Base-by-base conservation (phyloP, 1,139 yeast species). In the Hansenula sp. region DNA sequence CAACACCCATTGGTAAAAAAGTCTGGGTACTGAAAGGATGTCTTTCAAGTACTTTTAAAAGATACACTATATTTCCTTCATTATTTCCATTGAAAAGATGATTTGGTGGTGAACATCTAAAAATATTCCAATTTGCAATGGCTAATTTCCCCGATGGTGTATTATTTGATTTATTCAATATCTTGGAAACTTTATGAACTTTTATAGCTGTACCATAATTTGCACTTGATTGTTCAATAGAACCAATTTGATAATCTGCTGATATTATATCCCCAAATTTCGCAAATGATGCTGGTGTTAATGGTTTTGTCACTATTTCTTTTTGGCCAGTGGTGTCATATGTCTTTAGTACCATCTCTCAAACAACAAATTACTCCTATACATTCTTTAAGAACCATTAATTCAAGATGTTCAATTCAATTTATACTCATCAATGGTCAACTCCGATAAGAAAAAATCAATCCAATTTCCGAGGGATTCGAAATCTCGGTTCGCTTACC, bases 121-220 rank as follows among this genome's bases (percentile, higher is more conserved):
- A 90, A 32, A 90, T 72, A 59, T 89, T 87, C 84, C 89, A 81
- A 52, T 85, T 82, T 4, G 95, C 80, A 0, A 76, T 68, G 0
- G 78, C 71, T 4, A 37, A 43, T 2, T 25, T 34, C 3, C 42
- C 40, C 0, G 56, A 20, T 56, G 78, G 70, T 12, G 79, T 70
- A 1, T 63, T 43, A 1, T 46, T 47, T 50, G 71, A 84, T 37
- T 68, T 66, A 60, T 83, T 82, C 11, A 64, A 63, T 3, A 85
- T 68, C 1, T 88, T 82, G 3, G 92, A 79, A 10, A 88, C 94
- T 47, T 82, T 73, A 51, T 76, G 78, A 37, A 87, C 63, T 55
- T 89, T 90, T 6, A 77, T 68, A 1, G 97, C 97, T 3, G 97
- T 89, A n/a, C 97, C 97, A 56, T 90, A 89, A 60, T 90, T 90